Conservation (phyloP, 2,329 filamentous ascomycete species). For the Botrytis hyacinthi region DNA sequence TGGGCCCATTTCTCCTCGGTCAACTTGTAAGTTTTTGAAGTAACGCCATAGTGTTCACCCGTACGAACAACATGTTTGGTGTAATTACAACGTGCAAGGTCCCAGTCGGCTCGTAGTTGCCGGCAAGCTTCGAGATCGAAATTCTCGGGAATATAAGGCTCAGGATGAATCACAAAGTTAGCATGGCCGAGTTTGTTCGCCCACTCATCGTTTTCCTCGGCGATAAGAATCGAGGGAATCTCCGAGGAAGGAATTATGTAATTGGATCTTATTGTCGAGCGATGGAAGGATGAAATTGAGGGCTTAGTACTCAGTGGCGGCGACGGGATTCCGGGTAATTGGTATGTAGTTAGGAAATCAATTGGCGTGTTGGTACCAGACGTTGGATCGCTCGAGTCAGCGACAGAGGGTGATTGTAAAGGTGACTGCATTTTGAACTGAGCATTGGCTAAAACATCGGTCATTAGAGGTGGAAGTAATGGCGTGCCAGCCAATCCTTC, state of each 20-base stretch:
- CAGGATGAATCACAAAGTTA: constrained; percentile 84
- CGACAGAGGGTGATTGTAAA: constrained; percentile 80
- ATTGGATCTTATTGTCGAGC: constrained; percentile 43
- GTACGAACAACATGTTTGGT: constrained; percentile 85
- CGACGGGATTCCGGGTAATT: constrained; percentile 53
- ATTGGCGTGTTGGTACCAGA: constrained; percentile 47
- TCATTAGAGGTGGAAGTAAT: constrained; percentile 78
- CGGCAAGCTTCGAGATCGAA: constrained; percentile 56
- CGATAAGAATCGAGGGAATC: constrained; percentile 64
- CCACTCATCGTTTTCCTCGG: constrained; percentile 76
- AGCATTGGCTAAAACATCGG: constrained; percentile 44
- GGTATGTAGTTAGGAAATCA: constrained; percentile 44
- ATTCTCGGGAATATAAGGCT: constrained; percentile 69
- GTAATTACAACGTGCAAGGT: constrained; percentile 78
- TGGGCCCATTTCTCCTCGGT: constrained; percentile 88
- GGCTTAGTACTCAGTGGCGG: constrained; percentile 75
- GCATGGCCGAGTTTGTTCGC: constrained; percentile 82
- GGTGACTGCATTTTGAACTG: constrained; percentile 68
- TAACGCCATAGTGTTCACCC: constrained; percentile 85
- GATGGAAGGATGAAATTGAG: constrained; percentile 72
- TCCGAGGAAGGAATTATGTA: constrained; percentile 51
- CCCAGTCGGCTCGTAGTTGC: constrained; percentile 75
- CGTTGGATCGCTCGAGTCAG: constrained; percentile 45
- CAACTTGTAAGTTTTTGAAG: constrained; percentile 81
- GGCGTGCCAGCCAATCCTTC: constrained; percentile 74